Evolutionary conservation across 768 basidiomycete species (phyloP), one percentile per base, ranked within the genome.

Genomic region (Termitomyces sp.): DNA sequence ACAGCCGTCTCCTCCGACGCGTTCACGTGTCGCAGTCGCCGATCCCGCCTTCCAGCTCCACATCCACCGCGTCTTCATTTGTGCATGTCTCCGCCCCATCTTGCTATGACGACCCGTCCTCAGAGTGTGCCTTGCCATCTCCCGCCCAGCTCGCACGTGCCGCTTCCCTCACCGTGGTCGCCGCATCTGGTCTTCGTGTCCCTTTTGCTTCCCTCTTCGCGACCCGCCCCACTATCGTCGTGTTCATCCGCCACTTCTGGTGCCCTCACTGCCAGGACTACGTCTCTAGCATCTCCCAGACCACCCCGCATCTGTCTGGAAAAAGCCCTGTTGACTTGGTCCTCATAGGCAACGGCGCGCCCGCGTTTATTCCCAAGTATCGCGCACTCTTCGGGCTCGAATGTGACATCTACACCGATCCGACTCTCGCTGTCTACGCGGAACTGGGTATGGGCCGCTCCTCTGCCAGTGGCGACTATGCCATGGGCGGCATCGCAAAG

Each of bases 211-310:
- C 85, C 24, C 69, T 96, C 41, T 86, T 87, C 65, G 76, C 64
- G 33, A 60, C 65, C 8, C 75, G 74, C 49, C 74, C 74, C 57
- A 88, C 87, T 0, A 79, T 94, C 60, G 84, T 93, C 53, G 72
- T 94, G 42, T 96, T 96, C 74, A 87, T 97, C 61, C 78, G 94
- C 44, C 90, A 93, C 70, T 94, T 94, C 72, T 90, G 86, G 89
- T 94, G 92, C 66, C 87, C 90, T 0, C 71, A 85, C 13, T 92
- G 90, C 69, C 91, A 93, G 66, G 93, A 96, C 69, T 97, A 95
- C 69, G 84, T 94, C 79, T 76, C 52, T 26, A 24, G 16, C 82
- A 42, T 86, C 84, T 34, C 77, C 91, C 61, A 72, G 66, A 61
- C 69, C 67, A n/a, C 64, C 64, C 75, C 72, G 3, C 52, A 75